These are phyloP conservation scores for Lumnitzera littorea DNA, from an alignment of 345 rosid species.

Conservation along the genomic window DNA sequence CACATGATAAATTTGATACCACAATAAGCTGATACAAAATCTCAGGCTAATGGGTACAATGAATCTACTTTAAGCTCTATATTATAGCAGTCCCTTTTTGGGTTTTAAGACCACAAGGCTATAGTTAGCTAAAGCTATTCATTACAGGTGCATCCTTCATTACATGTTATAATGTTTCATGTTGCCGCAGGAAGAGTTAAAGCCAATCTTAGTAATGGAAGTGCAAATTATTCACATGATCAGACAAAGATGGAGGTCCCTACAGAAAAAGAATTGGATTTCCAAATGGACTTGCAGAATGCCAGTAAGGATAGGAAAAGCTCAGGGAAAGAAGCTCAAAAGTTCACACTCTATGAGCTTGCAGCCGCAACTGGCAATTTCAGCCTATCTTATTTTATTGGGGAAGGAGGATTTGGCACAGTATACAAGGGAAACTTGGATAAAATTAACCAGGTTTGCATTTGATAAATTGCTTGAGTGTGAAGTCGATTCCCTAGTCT, in stretches of 20 bases:
- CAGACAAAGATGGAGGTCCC: slow-evolving; percentile 21
- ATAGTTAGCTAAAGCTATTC: too few relatives aligned
- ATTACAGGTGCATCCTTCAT: background rate
- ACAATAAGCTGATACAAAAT: too few relatives aligned
- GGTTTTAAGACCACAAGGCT: too few relatives aligned
- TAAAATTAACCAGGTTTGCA: slow-evolving; percentile 42
- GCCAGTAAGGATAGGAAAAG: slow-evolving; percentile 25
- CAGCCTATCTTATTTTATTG: slow-evolving; percentile 52
- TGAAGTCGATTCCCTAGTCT: background rate
- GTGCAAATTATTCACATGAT: slow-evolving; percentile 6
- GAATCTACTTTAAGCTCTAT: too few relatives aligned
- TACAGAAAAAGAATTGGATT: slow-evolving; percentile 36
- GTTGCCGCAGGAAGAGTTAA: slow-evolving; percentile 6
- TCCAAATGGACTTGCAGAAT: slow-evolving; percentile 43
- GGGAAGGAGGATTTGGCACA: slow-evolving; percentile 91
- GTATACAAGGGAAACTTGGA: slow-evolving; percentile 62
- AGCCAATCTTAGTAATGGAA: slow-evolving; percentile 13
- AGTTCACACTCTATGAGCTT: slow-evolving; percentile 59
- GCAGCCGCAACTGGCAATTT: slow-evolving; percentile 55
- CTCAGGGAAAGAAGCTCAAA: slow-evolving; percentile 27
- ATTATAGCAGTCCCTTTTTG: too few relatives aligned
- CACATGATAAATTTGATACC: too few relatives aligned
- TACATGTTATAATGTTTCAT: background rate
- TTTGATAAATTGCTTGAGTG: background rate
- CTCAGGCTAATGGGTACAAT: too few relatives aligned